These are phyloP conservation scores for Apiotrichum akiyoshidainum DNA, from an alignment of 1,284 basidiomycete species.

Conservation along the genomic window DNA sequence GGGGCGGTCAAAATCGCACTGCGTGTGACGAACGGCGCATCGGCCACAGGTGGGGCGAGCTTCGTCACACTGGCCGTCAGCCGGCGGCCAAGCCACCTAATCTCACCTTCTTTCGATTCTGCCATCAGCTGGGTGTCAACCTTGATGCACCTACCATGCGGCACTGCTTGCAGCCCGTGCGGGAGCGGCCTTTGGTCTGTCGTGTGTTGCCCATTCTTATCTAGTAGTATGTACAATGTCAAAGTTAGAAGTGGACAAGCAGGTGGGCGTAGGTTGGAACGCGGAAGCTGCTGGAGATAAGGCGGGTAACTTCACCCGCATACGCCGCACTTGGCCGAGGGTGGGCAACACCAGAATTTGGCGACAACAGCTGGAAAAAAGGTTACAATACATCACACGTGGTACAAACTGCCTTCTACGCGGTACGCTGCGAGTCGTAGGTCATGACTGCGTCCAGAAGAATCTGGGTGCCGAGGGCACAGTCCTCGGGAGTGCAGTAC, in stretches of 20 bases:
- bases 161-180: constrained; percentile 18
- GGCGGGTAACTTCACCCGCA: too few relatives aligned
- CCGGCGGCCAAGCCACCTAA: background rate
- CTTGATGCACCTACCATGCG: constrained; percentile 11
- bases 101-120: constrained; percentile 18
- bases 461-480: constrained; percentile 19
- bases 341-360: too few relatives aligned
- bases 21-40: constrained; percentile 3
- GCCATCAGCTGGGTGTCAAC: background rate
- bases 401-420: background rate
- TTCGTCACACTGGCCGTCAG: constrained; percentile 16
- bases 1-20: constrained; percentile 17
- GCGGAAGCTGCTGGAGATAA: too few relatives aligned
- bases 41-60: constrained; percentile 10
- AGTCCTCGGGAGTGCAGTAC: constrained; percentile 30
- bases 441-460: constrained; percentile 22
- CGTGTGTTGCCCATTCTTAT: constrained; percentile 15
- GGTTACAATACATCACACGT: too few relatives aligned
- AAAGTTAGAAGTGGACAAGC: background rate
- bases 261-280: too few relatives aligned
- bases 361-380: too few relatives aligned
- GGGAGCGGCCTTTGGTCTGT: constrained; percentile 15
- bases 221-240: background rate
- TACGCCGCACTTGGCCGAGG: too few relatives aligned
- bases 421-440: constrained; percentile 12